Evolutionary conservation across 805 yeast species (phyloP).

Genomic region (Saccharomycopsis schoenii): DNA sequence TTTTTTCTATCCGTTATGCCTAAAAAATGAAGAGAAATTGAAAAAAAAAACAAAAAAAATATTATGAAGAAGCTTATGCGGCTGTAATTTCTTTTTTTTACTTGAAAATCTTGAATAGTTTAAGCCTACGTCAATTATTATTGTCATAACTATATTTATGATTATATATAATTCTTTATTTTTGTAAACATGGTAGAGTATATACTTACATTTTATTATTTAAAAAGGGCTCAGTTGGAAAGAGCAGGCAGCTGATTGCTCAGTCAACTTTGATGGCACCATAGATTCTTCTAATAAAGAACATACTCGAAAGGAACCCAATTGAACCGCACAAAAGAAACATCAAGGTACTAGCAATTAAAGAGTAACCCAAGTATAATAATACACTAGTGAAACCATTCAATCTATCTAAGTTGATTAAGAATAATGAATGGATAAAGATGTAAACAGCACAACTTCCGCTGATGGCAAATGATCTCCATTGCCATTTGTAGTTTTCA

Average conservation of each 20-base stretch:
- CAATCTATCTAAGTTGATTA: constrained; percentile 52
- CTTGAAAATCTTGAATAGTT: not conserved
- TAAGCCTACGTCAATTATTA: not conserved
- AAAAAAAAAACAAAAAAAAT: not conserved
- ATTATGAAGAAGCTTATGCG: not conserved
- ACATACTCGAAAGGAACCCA: constrained; percentile 68
- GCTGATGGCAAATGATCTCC: constrained; percentile 81
- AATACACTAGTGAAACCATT: constrained; percentile 70
- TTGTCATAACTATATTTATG: not conserved
- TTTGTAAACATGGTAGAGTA: not conserved
- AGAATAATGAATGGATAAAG: constrained; percentile 69
- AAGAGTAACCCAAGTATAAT: constrained; percentile 75
- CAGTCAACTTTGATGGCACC: constrained; percentile 79
- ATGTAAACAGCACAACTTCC: constrained; percentile 86
- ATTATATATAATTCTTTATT: not conserved
- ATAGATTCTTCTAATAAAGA: constrained; percentile 72
- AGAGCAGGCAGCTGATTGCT: not conserved
- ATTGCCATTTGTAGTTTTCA: constrained; percentile 96
- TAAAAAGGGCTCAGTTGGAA: not conserved
- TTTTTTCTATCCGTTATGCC: not conserved
- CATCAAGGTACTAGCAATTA: constrained; percentile 55
- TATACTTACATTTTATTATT: not conserved
- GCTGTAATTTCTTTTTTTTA: not conserved
- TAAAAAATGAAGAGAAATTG: no score
- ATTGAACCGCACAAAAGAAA: constrained; percentile 82